These are phyloP conservation scores for Aspergillus haitiensis DNA, from an alignment of 495 filamentous ascomycete genomes.

Conservation along the genomic window DNA sequence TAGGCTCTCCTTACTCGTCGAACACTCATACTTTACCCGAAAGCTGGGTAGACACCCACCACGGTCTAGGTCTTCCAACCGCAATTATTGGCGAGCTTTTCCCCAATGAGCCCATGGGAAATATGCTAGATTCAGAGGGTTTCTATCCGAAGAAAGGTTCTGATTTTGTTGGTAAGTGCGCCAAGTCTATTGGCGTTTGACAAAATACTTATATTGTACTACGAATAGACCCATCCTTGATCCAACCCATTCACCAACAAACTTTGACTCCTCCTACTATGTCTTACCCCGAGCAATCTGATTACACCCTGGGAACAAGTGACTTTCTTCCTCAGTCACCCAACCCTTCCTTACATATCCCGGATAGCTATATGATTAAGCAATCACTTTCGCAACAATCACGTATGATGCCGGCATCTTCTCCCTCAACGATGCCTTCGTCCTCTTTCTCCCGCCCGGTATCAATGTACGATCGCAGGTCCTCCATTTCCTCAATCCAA, in stretches of 20 bases:
- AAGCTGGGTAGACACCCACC: constrained; percentile 60
- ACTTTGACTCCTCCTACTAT: constrained; percentile 35
- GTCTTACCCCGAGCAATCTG: constrained; percentile 36
- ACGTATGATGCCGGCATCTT: constrained; percentile 33
- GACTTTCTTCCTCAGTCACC: constrained; percentile 39
- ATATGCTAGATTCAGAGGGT: constrained; percentile 36
- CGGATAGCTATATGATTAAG: constrained; percentile 32
- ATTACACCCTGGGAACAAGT: constrained; percentile 28
- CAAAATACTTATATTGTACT: constrained; percentile 2
- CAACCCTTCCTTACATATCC: constrained; percentile 32
- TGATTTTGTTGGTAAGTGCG: constrained; percentile 81
- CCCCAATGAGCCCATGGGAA: constrained; percentile 46
- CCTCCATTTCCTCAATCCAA: constrained; percentile 57
- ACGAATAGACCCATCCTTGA: constrained; percentile 58
- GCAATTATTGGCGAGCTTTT: constrained; percentile 65
- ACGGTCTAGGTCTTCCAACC: constrained; percentile 65
- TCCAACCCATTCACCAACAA: constrained; percentile 45
- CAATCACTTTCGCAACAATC: constrained; percentile 32
- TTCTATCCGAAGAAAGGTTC: constrained; percentile 59
- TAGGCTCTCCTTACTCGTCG: constrained; percentile 76
- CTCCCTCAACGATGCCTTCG: constrained; percentile 41
- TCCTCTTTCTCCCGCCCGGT: constrained; percentile 37
- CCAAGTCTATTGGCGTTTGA: constrained; percentile 16
- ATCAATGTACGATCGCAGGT: constrained; percentile 47
- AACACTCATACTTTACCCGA: constrained; percentile 59